Base-by-base conservation (phyloP, 129 eudicot species). In the Erigeron canadensis region DNA sequence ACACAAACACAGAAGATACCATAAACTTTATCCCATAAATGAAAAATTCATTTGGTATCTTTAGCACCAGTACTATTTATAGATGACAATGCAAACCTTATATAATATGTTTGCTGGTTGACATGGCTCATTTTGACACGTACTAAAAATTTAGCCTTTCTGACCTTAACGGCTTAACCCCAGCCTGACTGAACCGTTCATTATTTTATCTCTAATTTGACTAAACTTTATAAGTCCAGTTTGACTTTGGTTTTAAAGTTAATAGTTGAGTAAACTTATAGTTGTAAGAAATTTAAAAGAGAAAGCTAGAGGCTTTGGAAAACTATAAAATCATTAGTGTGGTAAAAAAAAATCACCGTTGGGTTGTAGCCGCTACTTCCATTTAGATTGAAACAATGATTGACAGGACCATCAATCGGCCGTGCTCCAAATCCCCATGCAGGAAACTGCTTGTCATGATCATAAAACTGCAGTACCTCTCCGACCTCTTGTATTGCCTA, bases 351-450 rank as follows among this genome's bases (percentile, higher is more conserved):
- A 17, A 39, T 12, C 58, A 61, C 57, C 72, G 69, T 38, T 58
- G 77, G 57, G 81, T 91, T 89, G 78, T 84, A 88, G 73, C 21
- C 86, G 76, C 68, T 88, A 81, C 97, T 89, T 70, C 98, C 98
- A 43, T 92, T 92, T 77, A 92, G 84, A 79, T 89, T 92, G 45
- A 92, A 92, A 72, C 98, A 92, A 82, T 92, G 98, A 62, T 83
- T 86, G 57, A 92, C 98, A n/a, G 95, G 96, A 23, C 96, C 96
- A 79, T 92, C 98, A 73, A 92, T 85, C 10, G 98, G 98, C 45
- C 96, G 86, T 10, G 98, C 98, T 73, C 98, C 98, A 75, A 92
- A 92, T 15, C 98, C 98, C 96, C 96, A 92, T 55, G 98, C 89
- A 63, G 98, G 96, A 77, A 89, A 89, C 53, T 68, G 81, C 67